Evolutionary conservation across 176 grass and related monocot species (phyloP), one percentile per base, ranked within the genome.

Genomic region (Aegilops tauschii): DNA sequence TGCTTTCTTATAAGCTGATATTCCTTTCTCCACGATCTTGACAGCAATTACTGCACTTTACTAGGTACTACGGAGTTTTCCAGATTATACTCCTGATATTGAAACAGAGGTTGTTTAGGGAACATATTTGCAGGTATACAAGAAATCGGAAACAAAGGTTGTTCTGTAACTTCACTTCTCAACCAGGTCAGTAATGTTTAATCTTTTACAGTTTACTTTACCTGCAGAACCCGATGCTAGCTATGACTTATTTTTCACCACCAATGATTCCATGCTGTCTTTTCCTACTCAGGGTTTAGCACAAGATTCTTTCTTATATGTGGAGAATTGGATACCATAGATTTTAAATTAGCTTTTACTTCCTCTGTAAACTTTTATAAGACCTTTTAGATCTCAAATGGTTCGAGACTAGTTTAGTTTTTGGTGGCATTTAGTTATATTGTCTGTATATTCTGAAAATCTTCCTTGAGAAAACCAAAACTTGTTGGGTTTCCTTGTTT

Each of bases 41-140:
- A 91, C 25, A 56, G 4, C 31, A 40, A 42, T 77, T 71, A 16
- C 44, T 82, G 28, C 68, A 89, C 68, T 84, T 80, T 8, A 61
- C 35, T 86, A 95, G 93, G 73, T 30, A 21, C 84, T 95, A 9
- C 85, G 82, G 69, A 73, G 73, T 44, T 80, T 91, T 79, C 91
- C 93, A 77, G 86, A 93, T 76, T 77, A 59, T 76, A 85, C 39
- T 50, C 21, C 13, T 85, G 65, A 92, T 81, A 40, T 72, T 67
- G 76, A 89, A 82, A 54, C 74, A 18, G 68, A 82, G 14, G 16
- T 74, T 58, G 25, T 70, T 63, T 80, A 68, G 42, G 72, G 31
- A 56, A 2, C 54, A 47, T 83, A 88, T 12, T 25, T 63, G 59
- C 45, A 68, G 72, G 67, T 80, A 6, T 37, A 73, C 31, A 52